Percentiles rank a stretch among this genome's conserved stretches.
Evolutionary conservation across 139 green algal genomes (phyloP).

Genomic region (Chlorella vulgaris): DNA sequence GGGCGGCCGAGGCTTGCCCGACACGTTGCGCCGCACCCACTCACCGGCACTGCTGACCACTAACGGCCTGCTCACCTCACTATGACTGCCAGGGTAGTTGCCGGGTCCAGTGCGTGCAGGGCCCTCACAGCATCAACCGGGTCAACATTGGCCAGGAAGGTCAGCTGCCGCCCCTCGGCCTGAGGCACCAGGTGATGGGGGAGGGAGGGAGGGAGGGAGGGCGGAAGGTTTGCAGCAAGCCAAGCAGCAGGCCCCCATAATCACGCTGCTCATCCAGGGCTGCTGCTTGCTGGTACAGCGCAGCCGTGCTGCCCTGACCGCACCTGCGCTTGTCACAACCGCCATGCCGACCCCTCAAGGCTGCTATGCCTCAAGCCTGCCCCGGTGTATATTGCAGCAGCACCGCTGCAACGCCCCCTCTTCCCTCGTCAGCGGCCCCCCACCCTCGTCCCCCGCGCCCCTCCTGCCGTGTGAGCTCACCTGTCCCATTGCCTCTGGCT

Average conservation of each 20-base stretch:
- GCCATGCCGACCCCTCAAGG: too few species aligned
- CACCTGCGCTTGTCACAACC: too few species aligned
- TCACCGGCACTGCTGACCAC: not conserved
- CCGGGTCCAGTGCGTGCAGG: slow-evolving; percentile 81
- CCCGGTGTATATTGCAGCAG: too few species aligned
- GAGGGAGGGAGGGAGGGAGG: not conserved
- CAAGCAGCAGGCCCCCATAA: too few species aligned
- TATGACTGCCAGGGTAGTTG: slow-evolving; percentile 96
- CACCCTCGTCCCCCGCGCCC: not conserved
- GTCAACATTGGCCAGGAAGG: slow-evolving; percentile 99
- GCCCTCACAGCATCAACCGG: slow-evolving; percentile 96
- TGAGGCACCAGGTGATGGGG: slow-evolving; percentile 36
- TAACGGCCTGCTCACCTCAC: slow-evolving; percentile 60
- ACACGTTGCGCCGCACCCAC: too few species aligned
- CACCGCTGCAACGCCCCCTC: too few species aligned
- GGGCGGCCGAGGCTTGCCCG: too few species aligned
- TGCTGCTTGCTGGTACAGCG: not conserved
- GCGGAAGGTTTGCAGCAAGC: not conserved
- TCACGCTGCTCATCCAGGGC: not conserved
- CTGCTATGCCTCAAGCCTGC: too few species aligned
- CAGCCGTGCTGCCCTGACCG: too few species aligned
- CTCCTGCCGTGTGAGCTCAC: not conserved
- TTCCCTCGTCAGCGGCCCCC: too few species aligned
- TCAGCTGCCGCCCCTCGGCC: slow-evolving; percentile 77
- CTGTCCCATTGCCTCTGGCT: slow-evolving; percentile 42